Evolutionary conservation across 78 protist genomes (phyloP).

Genomic region (Chrysochromulina tobinii): DNA sequence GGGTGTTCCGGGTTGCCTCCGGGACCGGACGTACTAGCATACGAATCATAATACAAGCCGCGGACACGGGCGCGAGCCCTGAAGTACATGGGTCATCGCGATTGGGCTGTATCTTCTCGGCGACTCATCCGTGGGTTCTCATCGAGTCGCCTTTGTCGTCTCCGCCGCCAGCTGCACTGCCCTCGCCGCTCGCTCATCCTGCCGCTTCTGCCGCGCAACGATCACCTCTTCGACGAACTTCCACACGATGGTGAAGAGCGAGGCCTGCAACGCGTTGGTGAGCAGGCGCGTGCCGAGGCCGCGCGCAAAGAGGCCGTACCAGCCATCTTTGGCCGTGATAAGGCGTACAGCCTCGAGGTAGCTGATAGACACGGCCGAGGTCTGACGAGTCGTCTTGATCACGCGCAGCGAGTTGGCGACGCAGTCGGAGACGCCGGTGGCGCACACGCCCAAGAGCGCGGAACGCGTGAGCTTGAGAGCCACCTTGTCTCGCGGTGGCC

Average conservation of each 20-base stretch:
- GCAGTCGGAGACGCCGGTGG: background rate
- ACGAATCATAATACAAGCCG: too few relatives aligned
- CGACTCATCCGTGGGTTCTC: too few relatives aligned
- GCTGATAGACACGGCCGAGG: background rate
- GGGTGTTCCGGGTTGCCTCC: too few relatives aligned
- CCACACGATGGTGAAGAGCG: conserved; percentile 26
- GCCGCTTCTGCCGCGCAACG: too few relatives aligned
- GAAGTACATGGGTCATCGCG: too few relatives aligned
- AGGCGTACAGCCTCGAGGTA: background rate
- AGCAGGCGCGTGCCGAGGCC: conserved; percentile 17
- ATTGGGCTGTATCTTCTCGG: too few relatives aligned
- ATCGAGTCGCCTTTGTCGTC: too few relatives aligned
- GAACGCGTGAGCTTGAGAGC: background rate
- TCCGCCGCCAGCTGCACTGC: too few relatives aligned
- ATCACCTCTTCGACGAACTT: background rate
- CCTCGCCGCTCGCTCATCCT: too few relatives aligned
- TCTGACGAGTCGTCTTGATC: conserved; percentile 35
- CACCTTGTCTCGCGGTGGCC: background rate
- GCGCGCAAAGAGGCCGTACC: conserved; percentile 3
- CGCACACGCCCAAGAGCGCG: background rate
- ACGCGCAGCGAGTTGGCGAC: conserved; percentile 17
- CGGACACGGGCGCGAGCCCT: too few relatives aligned
- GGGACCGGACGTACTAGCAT: too few relatives aligned
- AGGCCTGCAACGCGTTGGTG: conserved; percentile 25
- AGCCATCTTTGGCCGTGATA: background rate